Evolutionary conservation across 2,329 filamentous ascomycete genomes (phyloP).

Genomic region (Aspergillus candidus): DNA sequence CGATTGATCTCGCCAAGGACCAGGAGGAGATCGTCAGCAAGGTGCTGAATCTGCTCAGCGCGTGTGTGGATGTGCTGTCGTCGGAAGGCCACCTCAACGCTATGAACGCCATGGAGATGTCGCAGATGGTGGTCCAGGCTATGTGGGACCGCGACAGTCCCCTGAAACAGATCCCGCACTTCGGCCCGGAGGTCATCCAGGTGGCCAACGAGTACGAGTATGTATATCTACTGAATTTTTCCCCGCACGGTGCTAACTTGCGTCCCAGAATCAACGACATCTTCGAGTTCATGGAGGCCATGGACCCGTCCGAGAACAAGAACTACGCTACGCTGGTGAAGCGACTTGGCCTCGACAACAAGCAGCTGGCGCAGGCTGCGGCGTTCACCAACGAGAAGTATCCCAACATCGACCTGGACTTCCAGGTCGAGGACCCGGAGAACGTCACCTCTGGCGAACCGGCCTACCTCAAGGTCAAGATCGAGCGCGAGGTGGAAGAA

Average conservation of each 20-base stretch:
- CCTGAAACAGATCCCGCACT: constrained; percentile 96
- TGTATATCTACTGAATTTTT: constrained; percentile 27
- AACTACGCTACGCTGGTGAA: constrained; percentile 73
- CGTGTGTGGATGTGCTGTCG: constrained; percentile 88
- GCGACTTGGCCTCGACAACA: constrained; percentile 69
- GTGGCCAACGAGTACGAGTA: constrained; percentile 73
- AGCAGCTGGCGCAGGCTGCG: constrained; percentile 80
- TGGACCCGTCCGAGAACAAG: constrained; percentile 90
- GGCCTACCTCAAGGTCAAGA: constrained; percentile 73
- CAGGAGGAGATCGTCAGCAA: constrained; percentile 83
- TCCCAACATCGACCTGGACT: constrained; percentile 87
- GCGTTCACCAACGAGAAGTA: constrained; percentile 95
- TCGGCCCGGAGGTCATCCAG: constrained; percentile 75
- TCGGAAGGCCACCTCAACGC: constrained; percentile 95
- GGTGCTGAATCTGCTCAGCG: constrained; percentile 79
- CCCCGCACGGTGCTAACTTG: constrained; percentile 15
- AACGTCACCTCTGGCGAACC: constrained; percentile 74
- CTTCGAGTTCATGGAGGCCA: constrained; percentile 97
- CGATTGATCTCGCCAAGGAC: constrained; percentile 91
- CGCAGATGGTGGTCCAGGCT: constrained; percentile 96
- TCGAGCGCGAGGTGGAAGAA: constrained; percentile 74
- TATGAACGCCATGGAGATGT: constrained; percentile 98
- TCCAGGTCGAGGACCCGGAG: constrained; percentile 75
- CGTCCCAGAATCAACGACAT: constrained; percentile 72
- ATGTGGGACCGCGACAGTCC: constrained; percentile 99